Evolutionary conservation across 441 rosid species (phyloP).

Genomic region (Populus hybrid): DNA sequence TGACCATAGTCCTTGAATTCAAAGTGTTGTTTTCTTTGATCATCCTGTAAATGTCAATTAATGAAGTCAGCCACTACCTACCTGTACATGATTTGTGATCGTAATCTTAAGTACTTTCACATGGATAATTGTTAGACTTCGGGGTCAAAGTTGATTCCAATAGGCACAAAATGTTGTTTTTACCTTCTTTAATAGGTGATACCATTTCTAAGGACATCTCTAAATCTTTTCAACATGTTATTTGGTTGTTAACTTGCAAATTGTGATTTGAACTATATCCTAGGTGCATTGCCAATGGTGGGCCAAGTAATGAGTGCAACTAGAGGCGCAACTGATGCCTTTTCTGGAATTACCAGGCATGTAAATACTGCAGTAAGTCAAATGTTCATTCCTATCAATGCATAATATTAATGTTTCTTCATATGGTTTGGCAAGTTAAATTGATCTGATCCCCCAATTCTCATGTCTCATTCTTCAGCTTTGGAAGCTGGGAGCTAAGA

Average conservation of each 20-base stretch:
- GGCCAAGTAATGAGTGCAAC: conserved; percentile 78
- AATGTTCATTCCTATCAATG: conserved; percentile 1
- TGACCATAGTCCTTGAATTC: not conserved
- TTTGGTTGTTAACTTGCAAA: not conserved
- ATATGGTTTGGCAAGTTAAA: not conserved
- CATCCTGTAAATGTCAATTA: not conserved
- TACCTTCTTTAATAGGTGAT: not conserved
- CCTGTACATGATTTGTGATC: not conserved
- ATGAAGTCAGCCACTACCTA: not conserved
- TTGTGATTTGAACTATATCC: conserved; percentile 14
- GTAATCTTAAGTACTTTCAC: not conserved
- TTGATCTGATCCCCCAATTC: conserved; percentile 5
- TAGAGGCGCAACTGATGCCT: conserved; percentile 85
- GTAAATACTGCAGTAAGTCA: conserved; percentile 59
- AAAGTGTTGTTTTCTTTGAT: not conserved
- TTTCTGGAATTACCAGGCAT: conserved; percentile 70
- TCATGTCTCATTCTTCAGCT: conserved; percentile 39
- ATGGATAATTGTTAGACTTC: not conserved
- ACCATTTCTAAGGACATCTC: not conserved
- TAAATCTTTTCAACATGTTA: conserved; percentile 3
- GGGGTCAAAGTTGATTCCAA: conserved; percentile 2
- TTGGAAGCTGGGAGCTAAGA: conserved; percentile 73
- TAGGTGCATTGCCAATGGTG: conserved; percentile 77
- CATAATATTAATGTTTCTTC: not conserved
- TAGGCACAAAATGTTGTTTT: conserved; percentile 3